Base-by-base conservation (phyloP, 805 yeast genomes). In the Candida nonsorbophila region DNA sequence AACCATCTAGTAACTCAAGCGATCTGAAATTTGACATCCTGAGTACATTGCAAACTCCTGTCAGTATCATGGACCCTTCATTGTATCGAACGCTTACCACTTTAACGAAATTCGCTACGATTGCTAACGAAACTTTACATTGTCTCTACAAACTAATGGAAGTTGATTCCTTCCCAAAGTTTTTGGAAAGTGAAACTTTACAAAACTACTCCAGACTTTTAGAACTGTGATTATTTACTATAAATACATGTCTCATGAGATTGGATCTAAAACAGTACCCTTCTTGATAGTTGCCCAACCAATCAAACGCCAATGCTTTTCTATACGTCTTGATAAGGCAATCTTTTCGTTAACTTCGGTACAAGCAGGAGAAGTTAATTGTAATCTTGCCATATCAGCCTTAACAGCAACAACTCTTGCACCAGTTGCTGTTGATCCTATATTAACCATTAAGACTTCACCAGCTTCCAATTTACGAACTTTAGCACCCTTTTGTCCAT, bases 231-330 rank as follows among this genome's bases (percentile, higher is more conserved):
- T 29, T 26, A 21, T 27, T 10, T 25, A 22, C 51, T 41, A 43
- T 46, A 44, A 42, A 39, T 44, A 46, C 45, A 46, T 32, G 32
- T 24, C 24, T 23, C 55, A 71, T 47, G 71, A 71, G 47, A 78
- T 65, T 46, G 92, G 92, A 53, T 84, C 94, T 56, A 84, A 73
- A 34, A 88, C 80, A 37, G 88, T 81, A 65, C 96, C 96, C 66
- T 84, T 86, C 67, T 84, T 84, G 58, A 88, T 90, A 29, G 95
- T 87, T 48, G 98, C 99, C 99, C 99, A 92, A 51, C 99, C 99
- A 67, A 92, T 92, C 59, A 92, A 74, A 75, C 99, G 92, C 95
- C 97, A 92, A 64, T 92, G 99, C 77, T 90, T 90, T 59, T 92
- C 99, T 50, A 92, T 92, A 77, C 98, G 88, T 75, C 99, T 84